Base-by-base conservation (phyloP, 2,329 filamentous ascomycete genomes). In the Ophiostoma perfectum region DNA sequence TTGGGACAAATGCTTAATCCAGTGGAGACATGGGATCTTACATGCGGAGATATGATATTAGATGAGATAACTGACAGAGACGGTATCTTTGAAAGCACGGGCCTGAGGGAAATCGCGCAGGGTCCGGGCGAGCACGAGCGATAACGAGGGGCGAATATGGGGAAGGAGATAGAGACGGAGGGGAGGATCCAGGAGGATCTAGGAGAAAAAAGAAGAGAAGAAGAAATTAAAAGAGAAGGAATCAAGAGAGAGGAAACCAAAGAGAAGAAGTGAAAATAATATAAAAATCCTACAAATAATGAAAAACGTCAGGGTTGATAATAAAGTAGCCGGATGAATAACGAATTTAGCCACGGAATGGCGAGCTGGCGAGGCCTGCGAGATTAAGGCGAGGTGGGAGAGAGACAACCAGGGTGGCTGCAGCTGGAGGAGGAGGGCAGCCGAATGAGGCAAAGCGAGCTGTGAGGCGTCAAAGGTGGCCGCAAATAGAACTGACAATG, bases 281-380 rank as follows among this genome's bases (percentile, higher is more conserved):
- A 42, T 8, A 27, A 7, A 36, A 58, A 16, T 58, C 4, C 11
- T 8, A 55, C 36, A 14, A 3, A 41, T 44, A 38, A 41, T n/a
- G 38, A 49, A 49, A 7, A 66, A 55, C 18, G 18, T 6, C 3
- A 27, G 3, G 18, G 18, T 12, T 45, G 42, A 3, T 45, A 27
- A 27, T 27, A 2, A 27, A 27, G 27, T 2, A 27, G 27, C 2
- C 27, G 6, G 42, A 12, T 55, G 49, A 9, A 55, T 55, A 55
- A 36, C 49, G n/a, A 55, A 55, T 55, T 55, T 55, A 27, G 49
- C 49, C 18, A 55, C n/a, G n/a, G 49, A 27, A 55, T 55, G 49
- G n/a, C 49, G 49, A 55, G 49, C 49, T 55, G 49, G 49, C 18
- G 27, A 27, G 27, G 27, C 18, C 27, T 55, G 49, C 2, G 49